Base-by-base conservation (phyloP, 2,329 filamentous ascomycete species). In the Aspergillus pseudonomiae region DNA sequence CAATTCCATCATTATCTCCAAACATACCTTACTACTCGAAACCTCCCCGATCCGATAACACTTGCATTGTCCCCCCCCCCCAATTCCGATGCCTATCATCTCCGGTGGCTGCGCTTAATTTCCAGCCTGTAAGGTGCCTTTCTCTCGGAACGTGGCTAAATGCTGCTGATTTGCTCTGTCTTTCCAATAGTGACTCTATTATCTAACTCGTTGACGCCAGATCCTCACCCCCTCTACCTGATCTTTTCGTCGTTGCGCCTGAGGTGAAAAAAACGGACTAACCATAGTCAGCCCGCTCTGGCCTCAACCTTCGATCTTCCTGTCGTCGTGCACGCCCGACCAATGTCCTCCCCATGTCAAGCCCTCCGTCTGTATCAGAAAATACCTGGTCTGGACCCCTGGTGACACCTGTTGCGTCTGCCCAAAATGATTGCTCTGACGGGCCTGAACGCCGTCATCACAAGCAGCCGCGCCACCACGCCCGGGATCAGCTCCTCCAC, bases 321-420 rank as follows among this genome's bases (percentile, higher is more conserved):
- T 65, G 60, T 63, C 64, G 66, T 68, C 67, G 66, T 73, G 72
- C 69, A 71, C 67, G 65, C 71, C 71, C 77, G 75, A 79, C 80
- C 79, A 81, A 83, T 83, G 81, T 82, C 74, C 77, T 79, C 77
- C 77, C 76, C 81, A 83, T 83, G 81, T 83, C 81, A 79, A 81
- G 74, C 63, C 76, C 77, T 76, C 74, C 77, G 76, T 75, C 78
- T 74, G 79, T 75, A 73, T 70, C 77, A 70, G 77, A 77, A 74
- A 70, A 78, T 70, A 72, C 76, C 74, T 73, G 75, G 72, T 73
- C 78, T 73, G 70, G 71, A 73, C 71, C 77, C 72, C 73, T 79
- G 79, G 78, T 82, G 77, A 81, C 80, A 79, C 76, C 78, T 78
- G 78, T 74, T 71, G 72, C 74, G 43, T 73, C 73, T 70, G 71